phyloP scores from a whole-genome alignment of 805 yeast species.

The Torulaspora delbrueckii region DNA sequence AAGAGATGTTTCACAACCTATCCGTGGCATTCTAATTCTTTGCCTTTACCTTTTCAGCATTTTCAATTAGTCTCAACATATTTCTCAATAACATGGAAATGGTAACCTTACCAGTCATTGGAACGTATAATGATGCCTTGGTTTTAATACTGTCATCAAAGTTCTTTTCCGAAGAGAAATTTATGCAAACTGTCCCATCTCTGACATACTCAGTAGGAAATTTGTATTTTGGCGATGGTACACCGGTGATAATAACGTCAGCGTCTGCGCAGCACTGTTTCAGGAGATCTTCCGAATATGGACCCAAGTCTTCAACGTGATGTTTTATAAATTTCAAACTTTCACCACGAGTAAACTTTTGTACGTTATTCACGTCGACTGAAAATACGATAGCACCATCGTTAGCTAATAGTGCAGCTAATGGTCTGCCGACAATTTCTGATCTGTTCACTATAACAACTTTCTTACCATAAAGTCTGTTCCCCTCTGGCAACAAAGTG shows the following conservation, averaged over 20 bases:
- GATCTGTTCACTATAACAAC: conserved; percentile 87
- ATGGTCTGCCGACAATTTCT: conserved; percentile 95
- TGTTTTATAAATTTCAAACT: conserved; percentile 79
- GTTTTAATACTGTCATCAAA: conserved; percentile 77
- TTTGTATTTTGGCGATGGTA: conserved; percentile 77
- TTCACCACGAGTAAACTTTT: conserved; percentile 90
- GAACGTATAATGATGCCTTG: conserved; percentile 88
- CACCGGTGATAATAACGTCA: conserved; percentile 95
- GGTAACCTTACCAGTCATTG: conserved; percentile 94
- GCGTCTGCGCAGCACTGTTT: conserved; percentile 66
- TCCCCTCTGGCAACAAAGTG: conserved; percentile 75
- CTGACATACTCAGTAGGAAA: conserved; percentile 77
- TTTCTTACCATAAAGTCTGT: conserved; percentile 88
- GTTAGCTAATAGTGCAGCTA: conserved; percentile 92
- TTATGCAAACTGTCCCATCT: conserved; percentile 86
- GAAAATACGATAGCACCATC: conserved; percentile 97
- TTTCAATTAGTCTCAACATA: conserved; percentile 72
- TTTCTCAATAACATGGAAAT: conserved; percentile 91
- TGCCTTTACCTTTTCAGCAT: conserved; percentile 38
- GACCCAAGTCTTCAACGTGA: conserved; percentile 59
- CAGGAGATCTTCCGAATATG: conserved; percentile 39
- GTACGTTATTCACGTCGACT: conserved; percentile 80
- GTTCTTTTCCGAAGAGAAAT: conserved; percentile 85
- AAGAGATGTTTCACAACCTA: neutral
- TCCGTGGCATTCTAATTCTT: neutral